These are phyloP conservation scores for Hypoxylon crocopeplum DNA, from an alignment of 495 filamentous ascomycete species.

Conservation along the genomic window DNA sequence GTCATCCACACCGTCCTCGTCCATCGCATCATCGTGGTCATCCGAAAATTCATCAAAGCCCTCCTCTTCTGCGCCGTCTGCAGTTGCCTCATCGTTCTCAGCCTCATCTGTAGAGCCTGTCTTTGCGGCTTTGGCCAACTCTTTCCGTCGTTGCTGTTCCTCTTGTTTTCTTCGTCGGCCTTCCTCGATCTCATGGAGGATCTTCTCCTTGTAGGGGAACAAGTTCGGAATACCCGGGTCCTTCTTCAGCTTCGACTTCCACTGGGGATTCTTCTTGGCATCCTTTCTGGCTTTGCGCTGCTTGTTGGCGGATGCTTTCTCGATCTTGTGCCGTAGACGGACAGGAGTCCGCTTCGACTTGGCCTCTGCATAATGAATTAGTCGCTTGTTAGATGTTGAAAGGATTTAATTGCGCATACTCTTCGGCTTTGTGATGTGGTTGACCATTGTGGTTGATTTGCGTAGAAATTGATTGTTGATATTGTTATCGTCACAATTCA, in stretches of 20 bases:
- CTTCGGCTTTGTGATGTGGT: constrained; percentile 59
- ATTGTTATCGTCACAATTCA: neutral
- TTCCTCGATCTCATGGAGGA: constrained; percentile 94
- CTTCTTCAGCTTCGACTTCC: constrained; percentile 91
- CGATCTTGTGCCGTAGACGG: constrained; percentile 91
- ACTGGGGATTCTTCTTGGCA: constrained; percentile 96
- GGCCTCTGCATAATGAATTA: constrained; percentile 66
- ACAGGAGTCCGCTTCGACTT: constrained; percentile 91
- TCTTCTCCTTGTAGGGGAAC: constrained; percentile 96
- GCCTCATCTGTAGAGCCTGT: constrained; percentile 46
- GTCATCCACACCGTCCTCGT: constrained; percentile 61
- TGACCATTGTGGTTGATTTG: constrained; percentile 45
- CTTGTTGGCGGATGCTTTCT: constrained; percentile 90
- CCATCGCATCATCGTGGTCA: constrained; percentile 50
- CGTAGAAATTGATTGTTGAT: constrained; percentile 1
- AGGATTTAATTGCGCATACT: constrained; percentile 45
- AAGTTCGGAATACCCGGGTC: constrained; percentile 96
- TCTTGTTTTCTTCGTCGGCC: constrained; percentile 79
- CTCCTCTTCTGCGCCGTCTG: constrained; percentile 53
- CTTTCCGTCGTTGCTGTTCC: constrained; percentile 70
- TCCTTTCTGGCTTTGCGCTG: constrained; percentile 85
- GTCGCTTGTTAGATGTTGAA: constrained; percentile 3
- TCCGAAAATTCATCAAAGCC: constrained; percentile 55
- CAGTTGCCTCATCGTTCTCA: constrained; percentile 51
- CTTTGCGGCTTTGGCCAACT: constrained; percentile 72